Base-by-base conservation (phyloP, 331 rosid species). In the Rosa hybrid region DNA sequence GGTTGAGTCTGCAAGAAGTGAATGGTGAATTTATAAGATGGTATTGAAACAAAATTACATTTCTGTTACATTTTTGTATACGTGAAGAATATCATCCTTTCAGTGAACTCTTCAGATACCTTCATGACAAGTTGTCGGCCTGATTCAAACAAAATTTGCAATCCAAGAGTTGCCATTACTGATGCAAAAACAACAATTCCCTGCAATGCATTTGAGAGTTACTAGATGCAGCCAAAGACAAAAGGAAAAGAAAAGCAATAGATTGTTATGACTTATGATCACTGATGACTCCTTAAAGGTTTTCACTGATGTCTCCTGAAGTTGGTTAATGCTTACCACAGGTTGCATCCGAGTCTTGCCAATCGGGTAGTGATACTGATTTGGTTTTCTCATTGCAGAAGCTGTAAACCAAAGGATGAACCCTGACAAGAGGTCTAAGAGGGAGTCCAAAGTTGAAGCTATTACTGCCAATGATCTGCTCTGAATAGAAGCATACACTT, bases 321-420 rank as follows among this genome's bases (percentile, higher is more conserved):
- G 69, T 41, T 39, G 4, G 27, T 68, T 4, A n/a, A 6, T 53
- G 42, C 83, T 81, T 87, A 87, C 97, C 94, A 95, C 99, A 56
- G 99, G 98, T 68, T 95, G 99, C 99, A 95, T 95, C 56, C 97
- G 79, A 70, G 87, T 85, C 88, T 95, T 93, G 78, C 99, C 99
- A 79, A 95, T 85, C 1, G 98, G 99, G 81, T 92, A 93, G 51
- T 69, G 77, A 49, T 89, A 73, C 34, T 80, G 88, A 70, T 95
- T 91, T 3, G 99, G 98, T 73, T 90, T 95, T 64, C 88, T 87
- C 99, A 95, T 95, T 21, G 99, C 87, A 82, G 89, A 1, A 70
- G 92, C 72, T 21, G 99, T 95, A 81, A 91, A 95, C 98, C 99
- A 93, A 65, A 95, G 88, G 76, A 95, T 93, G 75, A 95, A 92